Evolutionary conservation across 768 basidiomycete genomes (phyloP).

Genomic region (Mrakia frigida): DNA sequence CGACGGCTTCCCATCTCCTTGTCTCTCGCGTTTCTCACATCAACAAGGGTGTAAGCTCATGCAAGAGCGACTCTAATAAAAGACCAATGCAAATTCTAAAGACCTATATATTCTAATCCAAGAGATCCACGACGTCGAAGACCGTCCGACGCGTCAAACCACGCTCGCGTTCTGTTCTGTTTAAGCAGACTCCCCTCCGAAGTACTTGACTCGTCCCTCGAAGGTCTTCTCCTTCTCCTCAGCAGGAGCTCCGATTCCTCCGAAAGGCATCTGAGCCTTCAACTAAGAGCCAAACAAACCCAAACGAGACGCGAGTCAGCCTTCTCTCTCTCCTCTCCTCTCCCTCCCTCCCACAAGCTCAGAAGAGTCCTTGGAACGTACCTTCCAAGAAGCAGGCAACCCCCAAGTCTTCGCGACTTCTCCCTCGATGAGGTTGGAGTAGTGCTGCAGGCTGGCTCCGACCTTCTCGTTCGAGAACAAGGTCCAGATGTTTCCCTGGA

Average conservation of each 20-base stretch:
- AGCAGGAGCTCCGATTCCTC: conserved; percentile 39
- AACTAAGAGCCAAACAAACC: neutral
- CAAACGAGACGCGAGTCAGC: neutral
- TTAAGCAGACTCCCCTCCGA: conserved; percentile 21
- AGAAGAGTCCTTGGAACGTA: no score
- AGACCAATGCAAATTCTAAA: no score
- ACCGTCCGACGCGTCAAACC: no score
- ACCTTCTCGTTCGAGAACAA: conserved; percentile 43
- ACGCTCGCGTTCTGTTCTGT: no score
- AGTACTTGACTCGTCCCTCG: conserved; percentile 25
- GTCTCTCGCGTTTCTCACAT: no score
- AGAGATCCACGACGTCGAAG: no score
- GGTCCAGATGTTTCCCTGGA: conserved; percentile 45
- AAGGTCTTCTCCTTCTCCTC: conserved; percentile 42
- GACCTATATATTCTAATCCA: no score
- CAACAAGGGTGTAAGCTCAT: no score
- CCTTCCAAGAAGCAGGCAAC: conserved; percentile 33
- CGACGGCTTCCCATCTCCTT: no score
- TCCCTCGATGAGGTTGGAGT: conserved; percentile 34
- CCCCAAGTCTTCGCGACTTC: conserved; percentile 33
- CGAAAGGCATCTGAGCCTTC: conserved; percentile 41
- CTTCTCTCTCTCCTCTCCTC: no score
- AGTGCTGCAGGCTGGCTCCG: conserved; percentile 41
- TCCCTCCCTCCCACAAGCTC: no score
- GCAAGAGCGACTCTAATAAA: no score